Evolutionary conservation across 1,284 basidiomycete genomes (phyloP).

Genomic region (Fistulinella cinereoalba): DNA sequence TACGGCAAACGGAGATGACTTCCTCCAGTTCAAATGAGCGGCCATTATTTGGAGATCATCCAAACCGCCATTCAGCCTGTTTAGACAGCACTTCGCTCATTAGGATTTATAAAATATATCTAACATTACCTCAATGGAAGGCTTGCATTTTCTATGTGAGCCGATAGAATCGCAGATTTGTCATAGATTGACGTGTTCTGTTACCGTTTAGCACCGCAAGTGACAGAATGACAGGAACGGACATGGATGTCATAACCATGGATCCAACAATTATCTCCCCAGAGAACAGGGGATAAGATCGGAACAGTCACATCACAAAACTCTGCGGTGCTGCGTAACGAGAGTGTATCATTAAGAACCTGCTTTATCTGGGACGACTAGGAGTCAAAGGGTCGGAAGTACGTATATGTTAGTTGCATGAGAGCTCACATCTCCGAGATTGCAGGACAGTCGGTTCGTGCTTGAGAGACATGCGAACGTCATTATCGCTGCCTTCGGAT

Average conservation of each 20-base stretch:
- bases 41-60: conserved; percentile 49
- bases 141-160: conserved; percentile 65
- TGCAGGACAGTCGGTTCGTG: conserved; percentile 33
- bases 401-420: neutral
- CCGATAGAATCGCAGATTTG: conserved; percentile 61
- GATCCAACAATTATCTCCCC: conserved; percentile 45
- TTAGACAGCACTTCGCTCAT: neutral
- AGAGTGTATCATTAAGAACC: conserved; percentile 58
- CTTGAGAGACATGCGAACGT: conserved; percentile 56
- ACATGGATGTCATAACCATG: conserved; percentile 40
- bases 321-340: conserved; percentile 51
- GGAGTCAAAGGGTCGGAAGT: conserved; percentile 15
- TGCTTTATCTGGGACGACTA: conserved; percentile 35
- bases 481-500: conserved; percentile 54
- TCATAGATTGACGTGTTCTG: conserved; percentile 50
- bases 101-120: neutral
- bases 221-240: conserved; percentile 23
- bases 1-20: conserved; percentile 53
- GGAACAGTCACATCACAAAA: conserved; percentile 55
- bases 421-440: conserved; percentile 45
- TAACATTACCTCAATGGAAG: conserved; percentile 57
- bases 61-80: conserved; percentile 38
- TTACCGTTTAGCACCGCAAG: conserved; percentile 7
- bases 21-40: conserved; percentile 52
- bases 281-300: conserved; percentile 46